Conservation (phyloP, 345 rosid species). For the Boechera divaricarpa region DNA sequence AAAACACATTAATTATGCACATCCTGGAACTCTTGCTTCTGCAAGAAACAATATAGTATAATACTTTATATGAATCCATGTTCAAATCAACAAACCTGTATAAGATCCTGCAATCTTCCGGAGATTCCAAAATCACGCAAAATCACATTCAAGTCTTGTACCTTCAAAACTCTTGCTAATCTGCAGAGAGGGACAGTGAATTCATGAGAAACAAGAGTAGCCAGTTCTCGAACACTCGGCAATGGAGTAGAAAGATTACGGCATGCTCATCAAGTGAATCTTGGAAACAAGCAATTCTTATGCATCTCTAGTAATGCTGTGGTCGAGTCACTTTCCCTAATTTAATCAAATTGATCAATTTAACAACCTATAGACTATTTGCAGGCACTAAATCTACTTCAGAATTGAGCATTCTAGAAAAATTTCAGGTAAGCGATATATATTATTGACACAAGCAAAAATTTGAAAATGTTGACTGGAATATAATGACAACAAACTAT, state of each 20-base stretch:
- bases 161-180: slow-evolving; percentile 62
- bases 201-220: not conserved
- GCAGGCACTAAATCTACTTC: not conserved
- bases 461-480: not conserved
- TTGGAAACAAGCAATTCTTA: not conserved
- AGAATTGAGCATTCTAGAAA: not conserved
- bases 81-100: slow-evolving; percentile 54
- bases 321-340: not conserved
- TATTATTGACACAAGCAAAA: not conserved
- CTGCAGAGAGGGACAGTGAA: slow-evolving; percentile 39
- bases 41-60: not conserved
- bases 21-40: slow-evolving; percentile 1
- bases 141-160: slow-evolving; percentile 81
- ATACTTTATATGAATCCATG: not conserved
- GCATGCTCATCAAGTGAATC: not conserved
- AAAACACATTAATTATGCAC: not conserved
- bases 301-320: not conserved
- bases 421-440: not conserved
- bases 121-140: slow-evolving; percentile 71
- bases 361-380: not conserved
- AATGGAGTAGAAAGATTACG: not conserved
- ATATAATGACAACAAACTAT: not conserved
- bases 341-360: not conserved
- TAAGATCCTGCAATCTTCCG: slow-evolving; percentile 69
- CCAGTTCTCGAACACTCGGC: not conserved